Base-by-base conservation (phyloP, 768 basidiomycete genomes). In the Rhizopogon roseolus region DNA sequence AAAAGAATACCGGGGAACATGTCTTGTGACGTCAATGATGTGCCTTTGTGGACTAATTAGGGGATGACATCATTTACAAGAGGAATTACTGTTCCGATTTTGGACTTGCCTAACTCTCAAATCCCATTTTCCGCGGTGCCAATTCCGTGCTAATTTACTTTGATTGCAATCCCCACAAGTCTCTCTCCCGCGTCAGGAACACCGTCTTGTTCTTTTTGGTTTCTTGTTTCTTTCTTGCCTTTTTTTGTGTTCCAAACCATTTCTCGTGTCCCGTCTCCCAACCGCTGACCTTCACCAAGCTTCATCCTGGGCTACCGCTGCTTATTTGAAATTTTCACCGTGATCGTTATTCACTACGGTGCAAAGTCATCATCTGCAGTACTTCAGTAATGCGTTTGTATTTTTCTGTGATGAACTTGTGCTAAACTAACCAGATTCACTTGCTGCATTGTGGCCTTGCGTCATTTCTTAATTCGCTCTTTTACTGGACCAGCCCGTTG, bases 1-100 rank as follows among this genome's bases (percentile, higher is more conserved):
- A 50, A 52, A 54, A 38, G 58, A 57, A 58, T 34, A 48, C 6
- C 39, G 43, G 53, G 53, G 43, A 54, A 54, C 37, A 32, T 9
- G 40, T 36, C 27, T 1, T 17, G 34, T 67, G 67, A 68, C 64
- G 66, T 67, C 67, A 64, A 41, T 7, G n/a, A 22, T 37, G 46
- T 66, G 61, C 56, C 61, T 63, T 57, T 57, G 50, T 48, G 54
- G 17, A 5, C 27, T 17, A 50, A 49, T 39, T 36, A 28, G 42
- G 14, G 42, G 41, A 64, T 68, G 67, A 70, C 67, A 68, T 70
- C 68, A 69, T 27, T 19, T 22, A 34, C 22, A 22, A 22, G 22
- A 22, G 22, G 46, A 43, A 32, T 53, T 34, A 25, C 29, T 19
- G n/a, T 34, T 11, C 44, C 54, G 25, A 52, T 55, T 70, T 59